phyloP scores from a whole-genome alignment of 2,329 filamentous ascomycete species.

The Colletotrichum shisoi region DNA sequence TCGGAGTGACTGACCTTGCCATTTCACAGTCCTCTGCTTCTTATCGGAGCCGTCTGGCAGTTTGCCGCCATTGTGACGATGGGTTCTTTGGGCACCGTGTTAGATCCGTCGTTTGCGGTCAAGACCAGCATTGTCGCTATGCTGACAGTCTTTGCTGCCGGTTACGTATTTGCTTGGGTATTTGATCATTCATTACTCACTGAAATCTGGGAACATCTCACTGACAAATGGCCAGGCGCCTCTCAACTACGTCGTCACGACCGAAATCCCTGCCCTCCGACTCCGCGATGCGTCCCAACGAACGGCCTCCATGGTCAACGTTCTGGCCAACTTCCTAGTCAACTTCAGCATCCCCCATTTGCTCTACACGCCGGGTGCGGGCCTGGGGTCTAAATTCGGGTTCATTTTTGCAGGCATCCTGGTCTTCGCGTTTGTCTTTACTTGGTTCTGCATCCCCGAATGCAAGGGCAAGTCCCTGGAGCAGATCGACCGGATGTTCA shows the following conservation, averaged over 20 bases:
- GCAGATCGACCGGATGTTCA: slow-evolving; percentile 43
- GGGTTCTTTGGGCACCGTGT: slow-evolving; percentile 38
- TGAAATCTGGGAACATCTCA: background rate
- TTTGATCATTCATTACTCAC: too few relatives aligned
- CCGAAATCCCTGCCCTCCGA: slow-evolving; percentile 46
- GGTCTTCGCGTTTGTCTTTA: slow-evolving; percentile 37
- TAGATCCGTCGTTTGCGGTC: slow-evolving; percentile 33
- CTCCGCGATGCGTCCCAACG: slow-evolving; percentile 33
- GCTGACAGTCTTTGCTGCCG: slow-evolving; percentile 47
- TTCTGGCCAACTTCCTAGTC: slow-evolving; percentile 41
- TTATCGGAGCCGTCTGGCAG: slow-evolving; percentile 25
- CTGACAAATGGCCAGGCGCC: slow-evolving; percentile 41
- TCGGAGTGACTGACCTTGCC: background rate
- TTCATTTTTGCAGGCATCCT: slow-evolving; percentile 41
- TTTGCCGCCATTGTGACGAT: slow-evolving; percentile 36
- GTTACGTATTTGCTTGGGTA: slow-evolving; percentile 48
- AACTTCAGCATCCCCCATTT: slow-evolving; percentile 41
- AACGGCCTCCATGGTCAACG: slow-evolving; percentile 40
- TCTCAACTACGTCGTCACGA: slow-evolving; percentile 48
- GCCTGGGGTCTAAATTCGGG: slow-evolving; percentile 38
- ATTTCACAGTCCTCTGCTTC: slow-evolving; percentile 14
- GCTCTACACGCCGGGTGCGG: slow-evolving; percentile 35
- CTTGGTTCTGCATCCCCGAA: slow-evolving; percentile 41
- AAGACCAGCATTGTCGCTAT: slow-evolving; percentile 48
- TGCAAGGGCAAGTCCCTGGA: slow-evolving; percentile 43